Conservation (phyloP, 1,284 basidiomycete species). For the Anthracocystis panici-leucophaei region DNA sequence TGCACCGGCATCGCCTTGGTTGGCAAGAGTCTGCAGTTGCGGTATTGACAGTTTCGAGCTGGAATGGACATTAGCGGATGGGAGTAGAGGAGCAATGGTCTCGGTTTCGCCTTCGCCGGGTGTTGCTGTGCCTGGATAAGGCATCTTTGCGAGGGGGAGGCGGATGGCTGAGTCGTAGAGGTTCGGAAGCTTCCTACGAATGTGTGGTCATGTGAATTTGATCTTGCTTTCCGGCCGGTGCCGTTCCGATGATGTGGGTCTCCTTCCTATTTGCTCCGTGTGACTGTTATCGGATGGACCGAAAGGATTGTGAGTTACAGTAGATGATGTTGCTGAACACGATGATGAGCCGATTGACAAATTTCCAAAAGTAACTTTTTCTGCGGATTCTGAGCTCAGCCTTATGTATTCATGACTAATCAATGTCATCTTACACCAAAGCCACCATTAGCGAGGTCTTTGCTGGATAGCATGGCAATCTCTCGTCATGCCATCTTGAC, state of each 20-base stretch:
- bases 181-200: not conserved
- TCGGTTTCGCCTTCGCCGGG: slow-evolving; percentile 56
- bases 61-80: slow-evolving; percentile 29
- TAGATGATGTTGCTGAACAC: not conserved
- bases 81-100: slow-evolving; percentile 40
- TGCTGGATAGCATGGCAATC: no score
- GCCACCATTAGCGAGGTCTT: no score
- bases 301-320: not conserved
- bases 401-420: slow-evolving; percentile 3
- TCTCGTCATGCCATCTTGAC: no score
- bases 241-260: not conserved
- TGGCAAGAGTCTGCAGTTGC: slow-evolving; percentile 23
- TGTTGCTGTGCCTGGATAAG: slow-evolving; percentile 44
- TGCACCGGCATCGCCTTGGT: slow-evolving; percentile 38
- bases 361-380: not conserved
- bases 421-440: no score
- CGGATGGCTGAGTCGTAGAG: not conserved
- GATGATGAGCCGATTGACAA: slow-evolving; percentile 15
- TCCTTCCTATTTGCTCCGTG: not conserved
- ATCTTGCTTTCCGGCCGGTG: not conserved
- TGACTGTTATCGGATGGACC: not conserved
- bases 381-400: not conserved
- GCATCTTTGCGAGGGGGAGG: slow-evolving; percentile 24
- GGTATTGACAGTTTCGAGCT: slow-evolving; percentile 13
- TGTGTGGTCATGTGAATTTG: not conserved